phyloP scores from a whole-genome alignment of 2,329 filamentous ascomycete genomes.

The Fusarium sp. region DNA sequence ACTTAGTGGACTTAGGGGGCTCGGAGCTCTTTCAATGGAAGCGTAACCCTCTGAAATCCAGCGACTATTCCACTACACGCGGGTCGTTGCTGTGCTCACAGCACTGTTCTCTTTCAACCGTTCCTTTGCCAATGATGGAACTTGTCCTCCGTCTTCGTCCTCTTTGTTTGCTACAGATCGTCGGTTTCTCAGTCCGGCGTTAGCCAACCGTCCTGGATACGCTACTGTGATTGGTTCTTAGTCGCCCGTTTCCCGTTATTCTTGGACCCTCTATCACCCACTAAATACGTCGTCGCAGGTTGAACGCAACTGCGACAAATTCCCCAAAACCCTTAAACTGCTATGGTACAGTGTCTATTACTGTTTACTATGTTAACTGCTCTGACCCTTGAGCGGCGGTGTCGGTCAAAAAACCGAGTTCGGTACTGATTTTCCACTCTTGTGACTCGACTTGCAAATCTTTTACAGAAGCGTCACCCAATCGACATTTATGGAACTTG shows the following conservation, averaged over 20 bases:
- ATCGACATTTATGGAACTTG: slow-evolving; percentile 20
- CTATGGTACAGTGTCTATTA: slow-evolving; percentile 30
- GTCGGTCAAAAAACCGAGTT: slow-evolving; percentile 35
- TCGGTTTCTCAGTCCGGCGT: slow-evolving; percentile 12
- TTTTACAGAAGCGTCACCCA: slow-evolving; percentile 24
- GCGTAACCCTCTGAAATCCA: slow-evolving; percentile 20
- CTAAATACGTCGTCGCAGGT: slow-evolving; percentile 31
- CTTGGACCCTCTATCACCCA: slow-evolving; percentile 15
- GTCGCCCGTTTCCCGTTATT: slow-evolving; percentile 21
- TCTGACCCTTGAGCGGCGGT: slow-evolving; percentile 28
- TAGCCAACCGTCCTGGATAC: slow-evolving; percentile 3
- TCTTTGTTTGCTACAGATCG: slow-evolving; percentile 20
- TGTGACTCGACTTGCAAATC: slow-evolving; percentile 32
- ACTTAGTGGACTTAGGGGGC: slow-evolving; percentile 21
- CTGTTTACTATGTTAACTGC: slow-evolving; percentile 15
- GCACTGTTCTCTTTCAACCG: slow-evolving; percentile 3
- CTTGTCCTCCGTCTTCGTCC: background rate
- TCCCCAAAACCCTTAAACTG: slow-evolving; percentile 1
- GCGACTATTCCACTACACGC: slow-evolving; percentile 17
- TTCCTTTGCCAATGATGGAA: slow-evolving; percentile 16
- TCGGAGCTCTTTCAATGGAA: slow-evolving; percentile 11
- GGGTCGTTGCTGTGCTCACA: slow-evolving; percentile 13
- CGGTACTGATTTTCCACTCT: slow-evolving; percentile 34
- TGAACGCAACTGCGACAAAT: slow-evolving; percentile 27
- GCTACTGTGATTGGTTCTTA: slow-evolving; percentile 19